Percentiles rank a stretch among this genome's conserved stretches.
Evolutionary conservation across 768 basidiomycete genomes (phyloP).

Genomic region (Porpolomopsis calyptriformis): DNA sequence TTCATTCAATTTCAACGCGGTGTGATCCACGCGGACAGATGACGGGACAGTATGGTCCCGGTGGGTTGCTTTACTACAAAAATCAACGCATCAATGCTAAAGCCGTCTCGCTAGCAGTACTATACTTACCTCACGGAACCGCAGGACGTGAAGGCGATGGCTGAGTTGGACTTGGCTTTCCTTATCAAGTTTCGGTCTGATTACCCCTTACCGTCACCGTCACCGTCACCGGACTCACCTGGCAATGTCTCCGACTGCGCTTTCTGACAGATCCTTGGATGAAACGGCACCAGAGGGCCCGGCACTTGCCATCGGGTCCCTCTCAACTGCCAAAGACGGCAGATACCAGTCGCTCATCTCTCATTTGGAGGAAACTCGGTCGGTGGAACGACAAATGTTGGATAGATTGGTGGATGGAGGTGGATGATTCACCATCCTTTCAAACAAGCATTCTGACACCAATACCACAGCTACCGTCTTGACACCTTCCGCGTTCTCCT

Average conservation of each 20-base stretch:
- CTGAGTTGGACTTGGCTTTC: too few species aligned
- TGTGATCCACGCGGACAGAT: neutral
- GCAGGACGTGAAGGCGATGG: too few species aligned
- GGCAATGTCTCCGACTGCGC: slow-evolving; percentile 54
- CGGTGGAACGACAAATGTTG: slow-evolving; percentile 70
- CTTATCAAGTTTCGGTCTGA: too few species aligned
- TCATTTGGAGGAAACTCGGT: slow-evolving; percentile 40
- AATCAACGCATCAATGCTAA: too few species aligned
- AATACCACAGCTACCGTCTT: slow-evolving; percentile 44
- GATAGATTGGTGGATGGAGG: slow-evolving; percentile 78
- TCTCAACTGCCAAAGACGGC: slow-evolving; percentile 68
- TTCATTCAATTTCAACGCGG: neutral
- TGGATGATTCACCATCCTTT: slow-evolving; percentile 18
- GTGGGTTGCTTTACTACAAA: neutral
- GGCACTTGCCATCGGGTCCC: slow-evolving; percentile 68
- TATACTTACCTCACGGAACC: too few species aligned
- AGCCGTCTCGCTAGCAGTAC: too few species aligned
- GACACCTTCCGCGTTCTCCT: slow-evolving; percentile 43
- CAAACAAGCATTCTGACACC: neutral
- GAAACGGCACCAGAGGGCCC: slow-evolving; percentile 26
- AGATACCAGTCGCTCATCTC: slow-evolving; percentile 64
- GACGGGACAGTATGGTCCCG: neutral
- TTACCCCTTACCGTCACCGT: too few species aligned
- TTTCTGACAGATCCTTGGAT: slow-evolving; percentile 24
- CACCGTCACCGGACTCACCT: neutral